Evolutionary conservation across 768 basidiomycete species (phyloP).

Genomic region (Hericium alpestre): DNA sequence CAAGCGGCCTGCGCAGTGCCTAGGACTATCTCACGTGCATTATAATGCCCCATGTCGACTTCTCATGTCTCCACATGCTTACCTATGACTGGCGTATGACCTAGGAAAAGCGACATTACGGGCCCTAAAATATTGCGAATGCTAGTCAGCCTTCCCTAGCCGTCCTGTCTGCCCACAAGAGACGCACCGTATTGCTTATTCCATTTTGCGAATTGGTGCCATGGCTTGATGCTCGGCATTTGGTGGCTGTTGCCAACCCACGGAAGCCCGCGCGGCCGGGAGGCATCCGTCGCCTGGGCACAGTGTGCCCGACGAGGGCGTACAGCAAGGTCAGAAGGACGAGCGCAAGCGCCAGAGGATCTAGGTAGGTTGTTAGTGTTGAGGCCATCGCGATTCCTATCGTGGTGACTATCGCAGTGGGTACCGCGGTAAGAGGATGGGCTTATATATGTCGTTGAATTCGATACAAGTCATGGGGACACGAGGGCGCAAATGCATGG

Average conservation of each 20-base stretch:
- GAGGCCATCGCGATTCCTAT: not conserved
- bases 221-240: constrained; percentile 34
- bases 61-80: not conserved
- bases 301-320: not conserved
- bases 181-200: constrained; percentile 32
- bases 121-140: constrained; percentile 18
- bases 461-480: no score
- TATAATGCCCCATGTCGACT: not conserved
- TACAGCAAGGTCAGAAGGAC: not conserved
- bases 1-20: constrained; percentile 35
- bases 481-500: no score
- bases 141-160: not conserved
- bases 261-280: constrained; percentile 34
- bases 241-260: constrained; percentile 37
- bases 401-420: not conserved
- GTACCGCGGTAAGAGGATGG: not conserved
- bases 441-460: not conserved
- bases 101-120: constrained; percentile 31
- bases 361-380: not conserved
- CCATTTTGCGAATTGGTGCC: constrained; percentile 39
- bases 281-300: constrained; percentile 23
- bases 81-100: constrained; percentile 34
- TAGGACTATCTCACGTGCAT: constrained; percentile 21
- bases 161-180: not conserved
- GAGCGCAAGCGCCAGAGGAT: not conserved